Evolutionary conservation across 1,284 basidiomycete genomes (phyloP), one percentile per base, ranked within the genome.

Genomic region (Pyrrhoderma noxium): DNA sequence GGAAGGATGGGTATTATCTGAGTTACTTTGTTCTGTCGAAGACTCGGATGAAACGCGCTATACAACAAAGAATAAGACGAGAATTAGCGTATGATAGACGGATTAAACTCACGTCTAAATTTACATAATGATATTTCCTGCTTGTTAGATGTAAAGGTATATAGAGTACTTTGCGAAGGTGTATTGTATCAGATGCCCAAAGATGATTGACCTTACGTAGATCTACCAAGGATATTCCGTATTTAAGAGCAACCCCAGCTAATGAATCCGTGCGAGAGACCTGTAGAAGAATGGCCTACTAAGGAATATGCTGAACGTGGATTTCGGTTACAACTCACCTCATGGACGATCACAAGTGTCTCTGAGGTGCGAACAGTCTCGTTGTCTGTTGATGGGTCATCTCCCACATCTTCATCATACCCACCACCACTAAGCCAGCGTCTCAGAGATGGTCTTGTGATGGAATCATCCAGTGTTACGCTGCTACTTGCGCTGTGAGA

Each of bases 141-240:
- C 64, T 62, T 35, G 67, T 62, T 51, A 66, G 68, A 58, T 72
- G 66, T 23, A 84, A 59, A 1, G 93, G 92, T 53, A 96, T 85
- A 61, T 88, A 84, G 40, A 97, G 77, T 7, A 81, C 73, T 39
- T 82, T 82, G 37, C 92, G 85, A 34, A 93, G 75, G 65, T 94
- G 89, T 45, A 97, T 86, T 0, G 89, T 77, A 64, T 96, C 93
- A 13, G 87, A 85, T 1, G 89, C 67, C 93, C 93, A 96, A 3
- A 97, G 72, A 57, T 93, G 89, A 67, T 97, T 97, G 38, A 82
- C 82, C 58, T 81, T 77, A 43, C 92, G 82, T 11, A 97, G 73
- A n/a, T 86, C 82, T 11, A 88, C 75, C 45, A 94, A 71, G 8
- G 83, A 77, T 50, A 93, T 85, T 2, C 89, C 90, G 64, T 95